These are phyloP conservation scores for Aspergillus pseudoglaucus DNA, from an alignment of 2,329 filamentous ascomycete genomes.

Conservation along the genomic window DNA sequence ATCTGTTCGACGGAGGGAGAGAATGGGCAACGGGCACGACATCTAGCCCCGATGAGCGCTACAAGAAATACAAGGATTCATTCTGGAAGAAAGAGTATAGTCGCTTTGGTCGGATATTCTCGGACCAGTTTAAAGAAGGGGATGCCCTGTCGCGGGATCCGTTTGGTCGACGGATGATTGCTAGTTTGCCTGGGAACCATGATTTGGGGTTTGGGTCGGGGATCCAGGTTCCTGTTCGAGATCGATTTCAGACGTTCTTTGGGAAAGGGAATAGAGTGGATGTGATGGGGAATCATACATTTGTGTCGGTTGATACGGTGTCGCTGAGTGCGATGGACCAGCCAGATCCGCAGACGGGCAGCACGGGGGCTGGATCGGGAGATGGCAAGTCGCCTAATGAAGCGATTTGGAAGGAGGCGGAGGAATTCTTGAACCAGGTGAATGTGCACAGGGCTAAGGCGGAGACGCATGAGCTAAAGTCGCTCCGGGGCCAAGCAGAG, in stretches of 20 bases:
- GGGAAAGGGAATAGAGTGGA: constrained; percentile 88
- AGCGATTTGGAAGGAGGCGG: constrained; percentile 66
- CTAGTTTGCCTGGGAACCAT: constrained; percentile 87
- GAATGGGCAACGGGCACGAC: constrained; percentile 78
- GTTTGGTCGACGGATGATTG: constrained; percentile 68
- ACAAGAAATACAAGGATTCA: constrained; percentile 66
- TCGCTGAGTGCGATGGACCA: constrained; percentile 72
- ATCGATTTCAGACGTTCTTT: constrained; percentile 82
- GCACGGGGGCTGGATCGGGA: constrained; percentile 39
- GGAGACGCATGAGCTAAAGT: constrained; percentile 61
- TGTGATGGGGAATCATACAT: constrained; percentile 87
- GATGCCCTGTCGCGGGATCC: constrained; percentile 53
- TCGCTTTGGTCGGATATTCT: constrained; percentile 81
- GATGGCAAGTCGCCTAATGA: constrained; percentile 47
- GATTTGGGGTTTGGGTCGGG: constrained; percentile 86
- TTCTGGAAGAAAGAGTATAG: constrained; percentile 85
- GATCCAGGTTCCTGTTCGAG: constrained; percentile 70
- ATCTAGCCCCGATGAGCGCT: constrained; percentile 58
- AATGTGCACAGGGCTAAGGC: constrained; percentile 60
- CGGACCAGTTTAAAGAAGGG: constrained; percentile 59
- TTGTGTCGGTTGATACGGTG: constrained; percentile 84
- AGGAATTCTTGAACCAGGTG: constrained; percentile 67
- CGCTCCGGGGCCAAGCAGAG: constrained; percentile 55
- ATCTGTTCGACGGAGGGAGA: constrained; percentile 89
- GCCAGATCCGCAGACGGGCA: constrained; percentile 44